A percentile compares a stretch with the other conserved stretches of the same genome.
phyloP scores from a whole-genome alignment of 75 land plant species.

The Adiantum capillusveneris region DNA sequence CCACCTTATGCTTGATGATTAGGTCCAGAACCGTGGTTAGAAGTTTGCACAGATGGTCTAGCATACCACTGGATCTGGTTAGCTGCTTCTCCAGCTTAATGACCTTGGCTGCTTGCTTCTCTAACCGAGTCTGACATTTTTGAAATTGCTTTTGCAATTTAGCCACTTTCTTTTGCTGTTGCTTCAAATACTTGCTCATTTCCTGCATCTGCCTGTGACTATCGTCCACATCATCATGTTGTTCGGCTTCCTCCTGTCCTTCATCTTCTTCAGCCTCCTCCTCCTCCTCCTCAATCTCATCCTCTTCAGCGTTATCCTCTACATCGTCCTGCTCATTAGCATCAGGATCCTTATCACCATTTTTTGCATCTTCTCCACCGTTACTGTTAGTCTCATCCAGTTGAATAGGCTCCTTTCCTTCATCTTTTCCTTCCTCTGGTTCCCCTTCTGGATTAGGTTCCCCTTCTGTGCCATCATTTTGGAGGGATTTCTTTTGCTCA shows the following conservation, averaged over 20 bases:
- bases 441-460: not conserved
- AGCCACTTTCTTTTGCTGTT: conserved; percentile 7
- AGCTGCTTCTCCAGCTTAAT: conserved; percentile 1
- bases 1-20: not conserved
- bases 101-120: conserved; percentile 5
- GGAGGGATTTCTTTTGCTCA: not conserved
- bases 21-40: not conserved
- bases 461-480: not conserved
- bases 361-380: conserved; percentile 6
- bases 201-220: conserved; percentile 1
- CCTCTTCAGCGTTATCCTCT: conserved; percentile 5
- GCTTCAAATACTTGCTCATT: not conserved
- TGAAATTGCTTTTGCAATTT: conserved; percentile 4
- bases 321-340: not conserved
- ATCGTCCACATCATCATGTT: not conserved
- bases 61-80: not conserved
- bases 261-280: conserved; percentile 6
- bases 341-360: not conserved
- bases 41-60: not conserved
- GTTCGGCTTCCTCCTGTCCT: conserved; percentile 6
- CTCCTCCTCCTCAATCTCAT: conserved; percentile 13
- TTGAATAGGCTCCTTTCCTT: not conserved
- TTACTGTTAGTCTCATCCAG: not conserved
- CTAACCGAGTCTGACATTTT: not conserved
- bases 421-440: not conserved